These are phyloP conservation scores for Fraxinus dipetala DNA, from an alignment of 305 asterid species.

Conservation along the genomic window DNA sequence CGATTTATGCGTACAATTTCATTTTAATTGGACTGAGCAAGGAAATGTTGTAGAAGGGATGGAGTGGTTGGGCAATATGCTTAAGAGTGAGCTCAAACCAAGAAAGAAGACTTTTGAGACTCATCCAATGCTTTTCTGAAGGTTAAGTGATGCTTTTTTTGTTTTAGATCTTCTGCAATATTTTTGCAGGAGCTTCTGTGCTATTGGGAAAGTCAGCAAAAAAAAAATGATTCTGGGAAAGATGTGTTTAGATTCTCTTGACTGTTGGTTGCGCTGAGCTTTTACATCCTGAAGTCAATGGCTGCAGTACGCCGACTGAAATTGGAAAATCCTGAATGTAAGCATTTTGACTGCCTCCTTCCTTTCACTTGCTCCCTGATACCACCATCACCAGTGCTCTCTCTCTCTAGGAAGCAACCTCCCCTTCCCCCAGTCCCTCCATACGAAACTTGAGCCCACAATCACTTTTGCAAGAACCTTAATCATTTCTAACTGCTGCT, in stretches of 20 bases:
- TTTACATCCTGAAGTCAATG: not conserved
- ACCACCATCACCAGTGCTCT: not conserved
- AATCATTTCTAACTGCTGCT: constrained; percentile 5
- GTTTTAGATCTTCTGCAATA: not conserved
- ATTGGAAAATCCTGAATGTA: not conserved
- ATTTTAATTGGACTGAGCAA: constrained; percentile 42
- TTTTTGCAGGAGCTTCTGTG: not conserved
- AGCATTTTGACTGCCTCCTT: not conserved
- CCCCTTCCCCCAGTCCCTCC: not conserved
- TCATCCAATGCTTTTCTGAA: not conserved
- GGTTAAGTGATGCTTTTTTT: not conserved
- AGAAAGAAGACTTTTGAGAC: constrained; percentile 34
- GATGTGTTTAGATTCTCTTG: not conserved
- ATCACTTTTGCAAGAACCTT: not conserved
- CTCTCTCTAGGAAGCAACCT: not conserved
- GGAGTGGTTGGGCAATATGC: constrained; percentile 41
- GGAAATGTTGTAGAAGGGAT: constrained; percentile 40
- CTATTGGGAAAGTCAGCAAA: not conserved
- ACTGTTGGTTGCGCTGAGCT: not conserved
- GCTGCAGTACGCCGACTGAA: not conserved
- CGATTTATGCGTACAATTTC: constrained; percentile 29
- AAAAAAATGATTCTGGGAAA: too few relatives aligned
- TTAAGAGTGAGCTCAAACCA: constrained; percentile 39
- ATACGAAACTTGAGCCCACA: not conserved
- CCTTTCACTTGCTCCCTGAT: not conserved